These are phyloP conservation scores for Saccharomyces hybrid DNA, from an alignment of 1,139 yeast genomes.

Conservation along the genomic window DNA sequence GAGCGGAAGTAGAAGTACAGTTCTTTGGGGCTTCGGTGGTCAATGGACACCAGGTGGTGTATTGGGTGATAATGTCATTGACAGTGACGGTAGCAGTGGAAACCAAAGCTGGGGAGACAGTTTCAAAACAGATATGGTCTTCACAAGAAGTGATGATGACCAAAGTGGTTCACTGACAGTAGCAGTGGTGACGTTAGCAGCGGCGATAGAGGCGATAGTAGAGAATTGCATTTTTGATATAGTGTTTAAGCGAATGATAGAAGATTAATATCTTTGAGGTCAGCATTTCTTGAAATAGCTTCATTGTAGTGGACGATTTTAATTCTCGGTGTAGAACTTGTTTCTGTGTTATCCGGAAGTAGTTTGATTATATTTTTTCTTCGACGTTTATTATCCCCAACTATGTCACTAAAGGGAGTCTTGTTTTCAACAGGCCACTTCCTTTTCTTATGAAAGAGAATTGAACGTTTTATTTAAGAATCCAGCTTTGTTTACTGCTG, in stretches of 20 bases:
- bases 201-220: conserved; percentile 26
- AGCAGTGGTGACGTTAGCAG: conserved; percentile 29
- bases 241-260: conserved; percentile 15
- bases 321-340: too few species aligned
- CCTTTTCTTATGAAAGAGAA: neutral
- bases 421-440: neutral
- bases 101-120: conserved; percentile 13
- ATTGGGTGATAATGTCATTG: conserved; percentile 24
- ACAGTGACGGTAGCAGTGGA: conserved; percentile 9
- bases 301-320: too few species aligned
- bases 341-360: too few species aligned
- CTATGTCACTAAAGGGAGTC: too few species aligned
- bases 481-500: too few species aligned
- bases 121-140: conserved; percentile 22
- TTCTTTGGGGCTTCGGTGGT: conserved; percentile 13
- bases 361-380: too few species aligned
- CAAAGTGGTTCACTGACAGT: conserved; percentile 34
- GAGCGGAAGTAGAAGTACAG: conserved; percentile 6
- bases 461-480: neutral
- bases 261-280: conserved; percentile 7
- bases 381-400: too few species aligned
- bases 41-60: conserved; percentile 27
- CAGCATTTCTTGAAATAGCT: too few species aligned
- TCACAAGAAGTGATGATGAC: conserved; percentile 44
- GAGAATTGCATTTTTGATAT: conserved; percentile 27